phyloP scores from a whole-genome alignment of 2,329 filamentous ascomycete genomes.

The Chrysoporthe austroafricana region DNA sequence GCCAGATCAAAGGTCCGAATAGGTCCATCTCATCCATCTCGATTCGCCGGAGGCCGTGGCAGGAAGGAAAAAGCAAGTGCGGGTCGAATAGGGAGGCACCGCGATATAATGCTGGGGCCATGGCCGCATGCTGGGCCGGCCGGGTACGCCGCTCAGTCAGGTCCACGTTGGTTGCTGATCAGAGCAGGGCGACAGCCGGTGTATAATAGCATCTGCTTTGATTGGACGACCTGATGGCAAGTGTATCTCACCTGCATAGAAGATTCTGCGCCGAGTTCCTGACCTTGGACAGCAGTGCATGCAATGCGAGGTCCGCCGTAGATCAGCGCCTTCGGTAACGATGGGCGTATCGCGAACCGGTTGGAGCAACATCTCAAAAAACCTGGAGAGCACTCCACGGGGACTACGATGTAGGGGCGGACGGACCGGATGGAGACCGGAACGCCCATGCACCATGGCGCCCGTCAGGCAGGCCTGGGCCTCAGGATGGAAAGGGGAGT shows the following conservation, averaged over 20 bases:
- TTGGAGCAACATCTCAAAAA: not conserved
- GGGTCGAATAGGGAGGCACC: not conserved
- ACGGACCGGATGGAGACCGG: not conserved
- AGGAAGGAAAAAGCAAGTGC: not conserved
- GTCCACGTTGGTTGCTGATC: not conserved
- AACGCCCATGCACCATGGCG: not conserved
- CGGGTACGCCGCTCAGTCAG: not conserved
- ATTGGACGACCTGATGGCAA: not conserved
- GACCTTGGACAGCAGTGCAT: not conserved
- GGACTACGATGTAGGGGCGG: too few species aligned
- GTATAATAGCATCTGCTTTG: not conserved
- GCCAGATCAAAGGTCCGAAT: not conserved
- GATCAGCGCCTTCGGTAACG: not conserved
- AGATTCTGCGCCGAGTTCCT: not conserved
- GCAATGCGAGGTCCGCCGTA: not conserved
- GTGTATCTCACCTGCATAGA: not conserved
- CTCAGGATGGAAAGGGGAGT: too few species aligned
- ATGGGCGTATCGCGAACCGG: not conserved
- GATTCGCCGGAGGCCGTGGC: not conserved
- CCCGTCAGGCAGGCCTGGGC: too few species aligned
- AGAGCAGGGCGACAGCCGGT: not conserved
- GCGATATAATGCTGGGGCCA: too few species aligned
- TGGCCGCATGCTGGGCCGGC: too few species aligned
- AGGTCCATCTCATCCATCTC: not conserved
- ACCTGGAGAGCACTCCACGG: too few species aligned